phyloP scores from a whole-genome alignment of 768 basidiomycete genomes.

The Infundibulicybe gibba region DNA sequence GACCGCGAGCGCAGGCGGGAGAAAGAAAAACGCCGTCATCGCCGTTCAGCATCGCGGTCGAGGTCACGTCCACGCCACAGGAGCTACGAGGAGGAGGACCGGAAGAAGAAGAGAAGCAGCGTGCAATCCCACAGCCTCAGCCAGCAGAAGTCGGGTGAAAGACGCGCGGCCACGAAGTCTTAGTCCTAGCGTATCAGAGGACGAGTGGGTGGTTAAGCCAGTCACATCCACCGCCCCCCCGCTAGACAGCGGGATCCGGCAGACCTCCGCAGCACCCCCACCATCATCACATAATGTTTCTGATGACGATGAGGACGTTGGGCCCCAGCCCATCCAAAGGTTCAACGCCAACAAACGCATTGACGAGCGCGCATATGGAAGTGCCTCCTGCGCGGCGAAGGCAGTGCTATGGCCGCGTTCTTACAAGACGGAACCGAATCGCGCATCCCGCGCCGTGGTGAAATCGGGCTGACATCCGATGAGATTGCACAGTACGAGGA shows the following conservation, averaged over 20 bases:
- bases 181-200: constrained; percentile 32
- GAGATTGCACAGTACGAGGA: constrained; percentile 86
- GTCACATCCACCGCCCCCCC: constrained; percentile 19
- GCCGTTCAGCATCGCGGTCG: constrained; percentile 28
- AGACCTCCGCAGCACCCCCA: constrained; percentile 10
- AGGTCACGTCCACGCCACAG: constrained; percentile 7
- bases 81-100: constrained; percentile 34
- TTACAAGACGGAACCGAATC: constrained; percentile 76
- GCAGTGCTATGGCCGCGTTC: constrained; percentile 97
- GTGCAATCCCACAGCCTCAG: constrained; percentile 14
- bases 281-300: constrained; percentile 12
- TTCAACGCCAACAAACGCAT: constrained; percentile 44
- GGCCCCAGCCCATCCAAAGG: constrained; percentile 66
- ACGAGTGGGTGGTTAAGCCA: constrained; percentile 67
- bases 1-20: constrained; percentile 37
- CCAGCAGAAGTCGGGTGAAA: constrained; percentile 21
- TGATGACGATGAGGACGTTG: constrained; percentile 45
- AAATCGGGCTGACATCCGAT: constrained; percentile 88
- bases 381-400: constrained; percentile 93
- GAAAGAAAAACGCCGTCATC: constrained; percentile 29
- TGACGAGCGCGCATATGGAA: constrained; percentile 86
- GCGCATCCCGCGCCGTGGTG: constrained; percentile 97
- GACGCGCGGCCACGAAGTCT: constrained; percentile 25
- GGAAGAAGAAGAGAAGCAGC: constrained; percentile 26
- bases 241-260: constrained; percentile 6